These are phyloP conservation scores for Thinopyrum elongatum DNA, from an alignment of 176 grass and related monocot species.

Conservation along the genomic window DNA sequence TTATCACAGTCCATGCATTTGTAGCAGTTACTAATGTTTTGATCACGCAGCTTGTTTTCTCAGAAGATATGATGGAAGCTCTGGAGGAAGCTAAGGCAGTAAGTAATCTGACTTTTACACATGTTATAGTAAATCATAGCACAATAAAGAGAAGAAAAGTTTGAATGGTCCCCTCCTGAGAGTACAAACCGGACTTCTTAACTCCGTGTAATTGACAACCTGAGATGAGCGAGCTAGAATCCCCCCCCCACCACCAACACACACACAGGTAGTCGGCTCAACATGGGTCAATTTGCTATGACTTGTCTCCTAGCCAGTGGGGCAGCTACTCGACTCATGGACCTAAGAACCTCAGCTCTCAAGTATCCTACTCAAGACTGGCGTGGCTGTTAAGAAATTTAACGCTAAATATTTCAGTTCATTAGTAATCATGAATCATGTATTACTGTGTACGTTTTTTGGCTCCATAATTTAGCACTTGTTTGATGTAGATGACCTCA, in stretches of 20 bases:
- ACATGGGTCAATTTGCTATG: not conserved
- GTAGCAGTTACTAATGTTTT: conserved; percentile 41
- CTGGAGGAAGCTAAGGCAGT: conserved; percentile 96
- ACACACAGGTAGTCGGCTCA: not conserved
- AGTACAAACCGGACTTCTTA: not conserved
- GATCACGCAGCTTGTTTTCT: conserved; percentile 67
- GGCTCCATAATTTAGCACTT: conserved; percentile 1
- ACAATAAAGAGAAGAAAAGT: not conserved
- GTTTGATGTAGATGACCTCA: not conserved
- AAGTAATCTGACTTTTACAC: conserved; percentile 35
- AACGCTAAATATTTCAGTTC: not conserved
- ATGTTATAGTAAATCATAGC: conserved; percentile 4
- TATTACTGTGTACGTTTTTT: not conserved
- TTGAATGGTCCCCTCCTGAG: not conserved
- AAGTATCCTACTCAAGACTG: not conserved
- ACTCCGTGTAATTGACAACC: not conserved
- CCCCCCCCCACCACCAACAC: no score
- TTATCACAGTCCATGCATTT: conserved; percentile 15
- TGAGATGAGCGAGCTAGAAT: not conserved
- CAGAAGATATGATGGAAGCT: conserved; percentile 93
- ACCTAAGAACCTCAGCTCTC: not conserved
- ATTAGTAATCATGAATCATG: not conserved
- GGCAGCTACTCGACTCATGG: not conserved
- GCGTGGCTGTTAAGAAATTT: not conserved
- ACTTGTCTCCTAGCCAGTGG: not conserved